Evolutionary conservation across 352 stramenopile species (phyloP).

Genomic region (Phytophthora pseudosyringae): DNA sequence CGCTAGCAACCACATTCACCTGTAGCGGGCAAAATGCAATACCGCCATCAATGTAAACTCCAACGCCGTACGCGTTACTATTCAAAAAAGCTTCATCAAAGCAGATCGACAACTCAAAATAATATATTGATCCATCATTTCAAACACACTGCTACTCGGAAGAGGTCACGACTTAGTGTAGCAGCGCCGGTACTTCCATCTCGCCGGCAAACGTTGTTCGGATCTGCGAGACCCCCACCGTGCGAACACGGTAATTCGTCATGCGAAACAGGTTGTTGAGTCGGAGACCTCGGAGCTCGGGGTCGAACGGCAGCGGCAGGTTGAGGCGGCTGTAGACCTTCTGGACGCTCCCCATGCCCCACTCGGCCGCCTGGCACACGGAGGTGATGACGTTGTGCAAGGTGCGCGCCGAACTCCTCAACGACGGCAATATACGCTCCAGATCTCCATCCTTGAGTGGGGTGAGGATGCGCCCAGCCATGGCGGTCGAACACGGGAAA

Average conservation of each 20-base stretch:
- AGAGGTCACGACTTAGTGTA: neutral
- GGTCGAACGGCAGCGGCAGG: no score
- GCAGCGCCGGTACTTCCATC: neutral
- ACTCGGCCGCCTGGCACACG: no score
- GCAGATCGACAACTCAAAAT: neutral
- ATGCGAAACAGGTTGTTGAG: conserved; percentile 5
- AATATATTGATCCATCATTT: neutral
- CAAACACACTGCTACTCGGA: neutral
- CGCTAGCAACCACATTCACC: neutral
- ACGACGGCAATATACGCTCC: no score
- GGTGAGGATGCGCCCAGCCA: no score
- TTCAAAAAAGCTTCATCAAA: neutral
- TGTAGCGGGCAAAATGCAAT: neutral
- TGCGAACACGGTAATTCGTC: conserved; percentile 23
- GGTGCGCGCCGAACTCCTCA: no score
- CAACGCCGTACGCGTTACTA: neutral
- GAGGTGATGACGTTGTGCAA: no score
- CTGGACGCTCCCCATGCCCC: no score
- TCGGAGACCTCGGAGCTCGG: neutral
- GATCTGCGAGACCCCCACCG: conserved; percentile 3
- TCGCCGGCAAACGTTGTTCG: neutral
- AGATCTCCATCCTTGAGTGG: no score
- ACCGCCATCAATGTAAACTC: neutral
- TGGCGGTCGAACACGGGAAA: no score
- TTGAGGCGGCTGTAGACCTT: no score